Percentiles rank a stretch among this genome's conserved stretches.
phyloP scores from a whole-genome alignment of 108 stramenopile species.

The Discostella stelligeroides region DNA sequence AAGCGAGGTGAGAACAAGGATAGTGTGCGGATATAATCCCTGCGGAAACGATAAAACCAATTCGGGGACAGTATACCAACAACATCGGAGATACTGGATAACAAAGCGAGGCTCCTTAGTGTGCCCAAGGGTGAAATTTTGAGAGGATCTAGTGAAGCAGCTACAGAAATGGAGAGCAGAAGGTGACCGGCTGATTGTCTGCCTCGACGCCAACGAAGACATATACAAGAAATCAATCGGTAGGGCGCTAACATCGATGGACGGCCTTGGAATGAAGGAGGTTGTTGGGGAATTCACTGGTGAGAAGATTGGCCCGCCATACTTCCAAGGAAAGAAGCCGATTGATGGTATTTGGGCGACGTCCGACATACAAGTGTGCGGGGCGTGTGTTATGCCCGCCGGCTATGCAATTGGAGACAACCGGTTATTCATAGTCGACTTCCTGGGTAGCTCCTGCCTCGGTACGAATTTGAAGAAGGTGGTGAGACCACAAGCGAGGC shows the following conservation, averaged over 20 bases:
- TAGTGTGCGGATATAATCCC: no score
- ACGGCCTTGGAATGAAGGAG: constrained; percentile 4
- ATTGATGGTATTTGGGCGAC: background rate
- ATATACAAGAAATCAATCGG: background rate
- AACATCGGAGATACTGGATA: no score
- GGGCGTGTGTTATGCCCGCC: constrained; percentile 6
- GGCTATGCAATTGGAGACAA: background rate
- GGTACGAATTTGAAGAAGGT: background rate
- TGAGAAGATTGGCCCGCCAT: background rate
- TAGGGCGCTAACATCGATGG: background rate
- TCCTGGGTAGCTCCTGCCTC: background rate
- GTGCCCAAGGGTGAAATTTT: no score
- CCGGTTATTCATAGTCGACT: constrained; percentile 4
- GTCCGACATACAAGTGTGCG: background rate
- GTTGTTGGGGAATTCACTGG: constrained; percentile 1
- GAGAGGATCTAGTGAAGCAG: background rate
- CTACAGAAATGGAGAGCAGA: background rate
- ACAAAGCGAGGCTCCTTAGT: no score
- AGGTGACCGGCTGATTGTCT: no score
- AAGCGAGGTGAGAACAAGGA: no score
- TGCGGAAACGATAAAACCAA: no score
- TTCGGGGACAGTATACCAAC: no score
- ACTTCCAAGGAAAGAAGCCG: constrained; percentile 5
- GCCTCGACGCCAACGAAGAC: background rate
- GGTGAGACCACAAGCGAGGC: background rate